phyloP scores from a whole-genome alignment of 2,329 filamentous ascomycete species.

The Diatrype stigma region DNA sequence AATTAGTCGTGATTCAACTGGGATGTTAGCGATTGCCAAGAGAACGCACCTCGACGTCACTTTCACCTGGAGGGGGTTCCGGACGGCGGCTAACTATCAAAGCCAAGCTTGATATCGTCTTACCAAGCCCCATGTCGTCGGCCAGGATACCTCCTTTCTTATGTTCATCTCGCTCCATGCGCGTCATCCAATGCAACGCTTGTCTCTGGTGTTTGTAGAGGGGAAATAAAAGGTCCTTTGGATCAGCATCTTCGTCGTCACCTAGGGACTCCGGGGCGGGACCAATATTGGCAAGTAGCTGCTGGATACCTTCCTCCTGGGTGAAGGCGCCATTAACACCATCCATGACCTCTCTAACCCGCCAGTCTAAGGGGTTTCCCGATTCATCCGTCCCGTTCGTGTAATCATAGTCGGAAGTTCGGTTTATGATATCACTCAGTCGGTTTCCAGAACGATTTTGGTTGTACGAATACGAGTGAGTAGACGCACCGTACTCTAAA shows the following conservation, averaged over 20 bases:
- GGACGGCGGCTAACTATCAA: slow-evolving; percentile 54
- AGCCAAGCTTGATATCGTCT: slow-evolving; percentile 78
- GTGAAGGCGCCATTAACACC: slow-evolving; percentile 34
- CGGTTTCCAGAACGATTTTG: slow-evolving; percentile 12
- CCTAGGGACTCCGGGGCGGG: slow-evolving; percentile 63
- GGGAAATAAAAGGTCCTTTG: slow-evolving; percentile 60
- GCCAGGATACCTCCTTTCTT: slow-evolving; percentile 76
- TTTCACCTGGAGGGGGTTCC: slow-evolving; percentile 49
- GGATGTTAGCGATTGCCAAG: background rate
- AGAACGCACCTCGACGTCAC: slow-evolving; percentile 31
- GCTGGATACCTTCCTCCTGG: slow-evolving; percentile 59
- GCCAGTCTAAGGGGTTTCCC: slow-evolving; percentile 33
- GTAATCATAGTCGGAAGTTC: slow-evolving; percentile 35
- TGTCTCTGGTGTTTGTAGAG: slow-evolving; percentile 82
- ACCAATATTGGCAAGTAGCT: slow-evolving; percentile 67
- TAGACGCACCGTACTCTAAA: slow-evolving; percentile 17
- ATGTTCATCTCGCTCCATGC: slow-evolving; percentile 65
- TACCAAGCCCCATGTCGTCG: slow-evolving; percentile 80
- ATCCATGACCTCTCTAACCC: slow-evolving; percentile 30
- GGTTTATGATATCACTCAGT: slow-evolving; percentile 33
- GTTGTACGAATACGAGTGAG: background rate
- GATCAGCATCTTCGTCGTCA: slow-evolving; percentile 63
- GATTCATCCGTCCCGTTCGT: slow-evolving; percentile 28
- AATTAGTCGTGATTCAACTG: slow-evolving; percentile 2
- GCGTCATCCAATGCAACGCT: slow-evolving; percentile 71